Conservation (phyloP, 164 flowering plant genomes). For the Protea cynaroides region DNA sequence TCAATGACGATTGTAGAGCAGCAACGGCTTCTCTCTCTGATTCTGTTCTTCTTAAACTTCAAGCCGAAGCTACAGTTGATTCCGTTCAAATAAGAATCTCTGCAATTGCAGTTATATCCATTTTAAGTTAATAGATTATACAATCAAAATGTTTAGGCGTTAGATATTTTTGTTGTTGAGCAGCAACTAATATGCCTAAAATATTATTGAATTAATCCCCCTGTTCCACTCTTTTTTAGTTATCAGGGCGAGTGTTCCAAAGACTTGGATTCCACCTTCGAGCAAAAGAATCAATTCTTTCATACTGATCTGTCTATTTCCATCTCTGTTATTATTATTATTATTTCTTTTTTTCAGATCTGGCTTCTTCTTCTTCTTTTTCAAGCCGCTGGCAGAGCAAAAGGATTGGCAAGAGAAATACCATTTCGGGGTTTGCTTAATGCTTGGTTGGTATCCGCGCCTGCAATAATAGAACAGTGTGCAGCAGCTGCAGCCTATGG, state of each 20-base stretch:
- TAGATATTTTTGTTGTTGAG: too few species aligned
- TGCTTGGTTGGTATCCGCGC: too few species aligned
- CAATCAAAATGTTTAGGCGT: neutral
- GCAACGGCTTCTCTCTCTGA: slow-evolving; percentile 17
- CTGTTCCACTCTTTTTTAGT: slow-evolving; percentile 35
- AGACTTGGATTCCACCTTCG: slow-evolving; percentile 64
- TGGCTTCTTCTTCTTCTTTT: too few species aligned
- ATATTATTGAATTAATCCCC: neutral
- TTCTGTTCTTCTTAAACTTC: slow-evolving; percentile 12
- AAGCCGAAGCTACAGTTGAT: slow-evolving; percentile 16
- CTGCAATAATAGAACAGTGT: too few species aligned
- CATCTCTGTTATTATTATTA: too few species aligned
- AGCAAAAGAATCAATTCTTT: slow-evolving; percentile 80
- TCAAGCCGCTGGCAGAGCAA: too few species aligned
- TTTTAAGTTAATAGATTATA: too few species aligned
- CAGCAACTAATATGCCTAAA: neutral
- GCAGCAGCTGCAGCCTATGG: too few species aligned
- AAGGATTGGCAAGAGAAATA: too few species aligned
- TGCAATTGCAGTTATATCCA: slow-evolving; percentile 31
- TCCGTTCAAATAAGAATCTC: slow-evolving; percentile 35
- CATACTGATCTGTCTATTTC: too few species aligned
- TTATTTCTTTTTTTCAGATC: too few species aligned
- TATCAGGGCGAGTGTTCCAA: slow-evolving; percentile 75
- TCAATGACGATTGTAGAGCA: slow-evolving; percentile 84
- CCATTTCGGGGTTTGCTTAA: too few species aligned